These are phyloP conservation scores for Chrysopogon serrulatus DNA, from an alignment of 176 grass and related monocot genomes.

Conservation along the genomic window DNA sequence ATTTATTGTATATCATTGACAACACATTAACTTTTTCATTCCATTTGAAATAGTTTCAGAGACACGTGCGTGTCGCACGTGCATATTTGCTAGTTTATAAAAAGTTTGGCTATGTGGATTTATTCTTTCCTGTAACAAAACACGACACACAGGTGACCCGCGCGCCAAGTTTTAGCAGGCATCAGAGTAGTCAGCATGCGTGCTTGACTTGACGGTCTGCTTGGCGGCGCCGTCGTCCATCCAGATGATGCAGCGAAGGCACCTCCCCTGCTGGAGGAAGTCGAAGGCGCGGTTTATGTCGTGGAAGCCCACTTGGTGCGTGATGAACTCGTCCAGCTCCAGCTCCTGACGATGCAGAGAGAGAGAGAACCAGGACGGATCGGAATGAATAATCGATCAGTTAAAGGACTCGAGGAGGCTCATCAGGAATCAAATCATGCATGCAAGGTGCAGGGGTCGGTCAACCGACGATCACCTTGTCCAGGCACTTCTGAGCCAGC, in stretches of 20 bases:
- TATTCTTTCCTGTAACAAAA: too few species aligned
- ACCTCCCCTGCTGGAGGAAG: constrained; percentile 33
- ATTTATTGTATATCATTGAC: too few species aligned
- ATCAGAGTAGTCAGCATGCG: background rate
- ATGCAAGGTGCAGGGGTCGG: background rate
- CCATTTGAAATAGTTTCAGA: too few species aligned
- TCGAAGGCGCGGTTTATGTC: constrained; percentile 57
- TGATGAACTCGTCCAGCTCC: constrained; percentile 46
- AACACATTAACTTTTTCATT: too few species aligned
- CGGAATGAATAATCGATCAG: background rate
- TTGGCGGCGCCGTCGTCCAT: constrained; percentile 27
- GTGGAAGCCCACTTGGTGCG: constrained; percentile 41
- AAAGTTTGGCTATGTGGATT: too few species aligned
- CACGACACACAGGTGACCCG: too few species aligned
- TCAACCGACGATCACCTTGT: constrained; percentile 32
- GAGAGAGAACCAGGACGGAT: background rate
- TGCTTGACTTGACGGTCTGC: background rate
- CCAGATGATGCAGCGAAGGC: constrained; percentile 53
- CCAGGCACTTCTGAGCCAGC: constrained; percentile 35
- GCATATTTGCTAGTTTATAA: too few species aligned
- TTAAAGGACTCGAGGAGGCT: too few species aligned
- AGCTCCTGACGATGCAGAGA: constrained; percentile 29
- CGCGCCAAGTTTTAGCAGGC: too few species aligned
- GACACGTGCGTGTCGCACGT: too few species aligned
- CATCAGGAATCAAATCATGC: too few species aligned